Base-by-base conservation (phyloP, 2,329 filamentous ascomycete species). In the Pseudogymnoascus sp. region DNA sequence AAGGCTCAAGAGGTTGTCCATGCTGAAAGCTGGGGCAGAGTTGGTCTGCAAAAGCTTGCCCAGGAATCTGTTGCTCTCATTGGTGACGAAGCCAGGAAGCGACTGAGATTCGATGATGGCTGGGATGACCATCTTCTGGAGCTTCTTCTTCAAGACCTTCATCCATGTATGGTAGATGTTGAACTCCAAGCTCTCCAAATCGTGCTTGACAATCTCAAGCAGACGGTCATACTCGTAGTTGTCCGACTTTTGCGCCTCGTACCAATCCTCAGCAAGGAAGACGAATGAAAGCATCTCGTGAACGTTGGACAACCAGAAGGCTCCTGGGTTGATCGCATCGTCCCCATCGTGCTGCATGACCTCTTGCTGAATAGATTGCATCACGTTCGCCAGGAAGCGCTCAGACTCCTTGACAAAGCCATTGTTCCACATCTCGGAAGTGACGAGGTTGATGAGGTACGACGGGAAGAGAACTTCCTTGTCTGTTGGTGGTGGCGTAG, bases 131-230 rank as follows among this genome's bases (percentile, higher is more conserved):
- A 99, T 99, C 84, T 97, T 97, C 72, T 96, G 91, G 67, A 99
- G 83, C 80, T 96, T 96, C 86, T 97, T 97, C 85, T 99, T 99
- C 73, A 99, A 80, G 64, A 97, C 91, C 83, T 99, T 99, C 95
- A 99, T 99, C 95, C 95, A 99, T 26, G 95, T 99, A 78, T 99
- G 95, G 78, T 99, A 99, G 72, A 99, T 99, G 81, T 99, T 99
- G 82, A 99, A 99, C 78, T 99, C 95, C 67, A 99, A 82, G 77
- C 91, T 96, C 80, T 99, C 95, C 61, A 99, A 82, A 75, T 99
- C 95, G 75, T 99, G 95, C 83, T 99, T 99, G 75, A 99, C 95
- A 75, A 99, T 97, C 77, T 99, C 95, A 71, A 99, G 80, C 62
- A 99, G 83, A 67, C 95, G 89, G 77, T 99, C 95, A 72, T 99